Percentiles rank a stretch among this genome's conserved stretches.
Evolutionary conservation across 164 flowering plant species (phyloP).

Genomic region (Euptelea pleiosperma): DNA sequence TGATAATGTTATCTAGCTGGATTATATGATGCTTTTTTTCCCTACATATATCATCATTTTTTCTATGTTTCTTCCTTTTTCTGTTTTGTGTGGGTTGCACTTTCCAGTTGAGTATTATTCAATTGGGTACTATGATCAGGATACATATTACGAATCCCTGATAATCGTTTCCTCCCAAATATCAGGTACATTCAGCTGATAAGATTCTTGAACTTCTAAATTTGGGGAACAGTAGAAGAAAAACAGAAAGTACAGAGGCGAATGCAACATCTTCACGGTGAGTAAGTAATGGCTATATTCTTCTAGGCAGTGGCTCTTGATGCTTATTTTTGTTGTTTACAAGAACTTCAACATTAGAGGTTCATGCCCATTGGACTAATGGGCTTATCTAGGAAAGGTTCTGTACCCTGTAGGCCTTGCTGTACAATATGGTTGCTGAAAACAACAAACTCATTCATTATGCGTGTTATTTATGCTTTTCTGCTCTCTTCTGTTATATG

Average conservation of each 20-base stretch:
- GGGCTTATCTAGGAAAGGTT: background rate
- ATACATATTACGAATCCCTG: background rate
- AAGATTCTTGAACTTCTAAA: slow-evolving; percentile 84
- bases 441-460: background rate
- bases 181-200: slow-evolving; percentile 84
- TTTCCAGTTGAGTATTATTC: background rate
- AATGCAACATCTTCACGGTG: slow-evolving; percentile 92
- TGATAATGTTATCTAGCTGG: no score
- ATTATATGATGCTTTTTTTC: no score
- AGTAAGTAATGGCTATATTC: slow-evolving; percentile 14
- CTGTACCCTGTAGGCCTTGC: background rate
- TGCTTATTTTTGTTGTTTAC: no score
- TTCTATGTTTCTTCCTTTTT: background rate
- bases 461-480: background rate
- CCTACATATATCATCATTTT: background rate
- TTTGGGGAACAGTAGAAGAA: slow-evolving; percentile 84
- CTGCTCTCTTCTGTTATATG: background rate
- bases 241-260: slow-evolving; percentile 89
- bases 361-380: no score
- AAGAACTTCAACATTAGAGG: no score
- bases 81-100: no score
- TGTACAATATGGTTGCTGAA: background rate
- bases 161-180: slow-evolving; percentile 7
- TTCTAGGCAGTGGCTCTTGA: slow-evolving; percentile 1
- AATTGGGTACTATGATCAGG: background rate